phyloP scores from a whole-genome alignment of 2,329 filamentous ascomycete species.

The Malbranchea cinnamomea region DNA sequence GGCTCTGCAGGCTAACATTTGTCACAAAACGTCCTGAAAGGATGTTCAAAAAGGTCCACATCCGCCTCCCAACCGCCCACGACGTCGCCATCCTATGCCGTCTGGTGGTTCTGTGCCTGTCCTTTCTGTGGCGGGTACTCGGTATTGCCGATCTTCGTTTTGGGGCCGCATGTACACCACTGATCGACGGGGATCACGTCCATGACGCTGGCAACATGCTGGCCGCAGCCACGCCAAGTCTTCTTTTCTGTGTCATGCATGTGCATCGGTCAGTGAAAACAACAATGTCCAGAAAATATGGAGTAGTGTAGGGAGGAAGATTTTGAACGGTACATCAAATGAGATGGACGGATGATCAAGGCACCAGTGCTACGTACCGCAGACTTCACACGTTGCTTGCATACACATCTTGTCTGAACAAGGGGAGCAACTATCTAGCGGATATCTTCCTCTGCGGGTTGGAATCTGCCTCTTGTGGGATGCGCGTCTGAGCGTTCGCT shows the following conservation, averaged over 20 bases:
- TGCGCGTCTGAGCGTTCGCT: no score
- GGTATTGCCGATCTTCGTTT: slow-evolving; percentile 36
- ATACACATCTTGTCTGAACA: slow-evolving; percentile 10
- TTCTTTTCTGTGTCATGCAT: slow-evolving; percentile 28
- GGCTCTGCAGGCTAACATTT: no score
- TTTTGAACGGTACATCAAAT: background rate
- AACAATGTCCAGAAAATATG: background rate
- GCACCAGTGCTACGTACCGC: slow-evolving; percentile 5
- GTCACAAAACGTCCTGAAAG: no score
- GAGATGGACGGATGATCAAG: background rate
- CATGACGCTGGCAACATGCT: slow-evolving; percentile 39
- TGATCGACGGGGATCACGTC: slow-evolving; percentile 34
- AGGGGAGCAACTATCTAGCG: no score
- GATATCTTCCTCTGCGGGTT: no score
- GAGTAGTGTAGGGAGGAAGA: background rate
- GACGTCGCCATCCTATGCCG: background rate
- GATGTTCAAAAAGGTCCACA: background rate
- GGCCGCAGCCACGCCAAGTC: slow-evolving; percentile 40
- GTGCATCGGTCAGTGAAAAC: background rate
- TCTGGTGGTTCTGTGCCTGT: slow-evolving; percentile 7
- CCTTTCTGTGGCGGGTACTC: slow-evolving; percentile 39
- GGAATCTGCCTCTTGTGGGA: no score
- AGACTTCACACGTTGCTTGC: slow-evolving; percentile 7
- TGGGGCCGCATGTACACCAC: slow-evolving; percentile 42
- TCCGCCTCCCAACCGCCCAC: background rate